Base-by-base conservation (phyloP, 768 basidiomycete species). In the Naganishia randhawae region DNA sequence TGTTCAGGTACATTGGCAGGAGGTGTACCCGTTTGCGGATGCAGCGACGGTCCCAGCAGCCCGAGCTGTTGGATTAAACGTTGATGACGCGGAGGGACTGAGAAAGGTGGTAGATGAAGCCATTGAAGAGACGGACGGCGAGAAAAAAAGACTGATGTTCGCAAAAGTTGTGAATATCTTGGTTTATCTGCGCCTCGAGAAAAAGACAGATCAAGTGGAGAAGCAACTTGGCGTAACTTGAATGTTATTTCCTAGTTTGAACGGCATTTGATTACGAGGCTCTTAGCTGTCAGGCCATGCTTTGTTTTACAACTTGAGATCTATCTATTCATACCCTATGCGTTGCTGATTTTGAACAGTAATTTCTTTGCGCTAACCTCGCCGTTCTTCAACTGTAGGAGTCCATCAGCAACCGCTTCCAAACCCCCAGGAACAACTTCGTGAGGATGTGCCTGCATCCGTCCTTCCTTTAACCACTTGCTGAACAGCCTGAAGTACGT, bases 11-110 rank as follows among this genome's bases (percentile, higher is more conserved):
- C 70, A 77, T 32, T 77, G 76, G 76, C 45, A 71, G 14, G 76
- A 77, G 61, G 73, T 77, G 0, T 77, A 68, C 63, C 76, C 76
- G 0, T 77, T 69, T 63, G 71, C 70, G 6, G 76, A 77, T 68
- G 71, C 75, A 3, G 69, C 69, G 57, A 64, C 71, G 53, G 35
- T 75, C 5, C 41, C 41, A 25, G 73, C 72, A 14, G 76, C 74
- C 14, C 69, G 41, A 52, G 29, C 27, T 19, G 67, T 77, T 29
- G 74, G 74, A 0, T 33, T 76, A 13, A 53, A 76, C 22, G 61
- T 57, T 19, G 71, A 68, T 2, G 71, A 54, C 10, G 72, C 74
- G 11, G 66, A 72, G 11, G 63, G 63, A 9, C 39, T 73, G 54
- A 71, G 67, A 29, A 53, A 72, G 14, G 16, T 71, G 27, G 68